A percentile compares a stretch with the other conserved stretches of the same genome.
phyloP scores from a whole-genome alignment of 768 basidiomycete genomes.

The Arthromyces matolae region DNA sequence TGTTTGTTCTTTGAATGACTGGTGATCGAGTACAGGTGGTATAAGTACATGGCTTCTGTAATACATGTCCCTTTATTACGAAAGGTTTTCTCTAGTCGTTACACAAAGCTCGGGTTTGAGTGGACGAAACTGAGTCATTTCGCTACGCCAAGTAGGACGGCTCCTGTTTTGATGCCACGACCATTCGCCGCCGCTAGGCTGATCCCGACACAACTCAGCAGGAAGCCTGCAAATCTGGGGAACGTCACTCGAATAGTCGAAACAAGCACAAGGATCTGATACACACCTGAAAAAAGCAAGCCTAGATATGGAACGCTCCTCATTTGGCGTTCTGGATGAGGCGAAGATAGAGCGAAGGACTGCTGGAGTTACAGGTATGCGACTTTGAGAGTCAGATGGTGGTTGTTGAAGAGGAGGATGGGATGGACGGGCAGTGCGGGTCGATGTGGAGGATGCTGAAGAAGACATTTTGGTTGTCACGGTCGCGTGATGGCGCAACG shows the following conservation, averaged over 20 bases:
- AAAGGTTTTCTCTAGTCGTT: conserved; percentile 26
- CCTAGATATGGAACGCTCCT: conserved; percentile 81
- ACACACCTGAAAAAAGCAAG: conserved; percentile 81
- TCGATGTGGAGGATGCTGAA: conserved; percentile 49
- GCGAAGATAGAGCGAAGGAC: conserved; percentile 82
- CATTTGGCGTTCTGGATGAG: conserved; percentile 75
- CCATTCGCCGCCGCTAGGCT: conserved; percentile 71
- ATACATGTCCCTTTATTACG: conserved; percentile 20
- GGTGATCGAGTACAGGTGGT: conserved; percentile 9
- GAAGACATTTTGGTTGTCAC: conserved; percentile 38
- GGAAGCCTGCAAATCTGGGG: conserved; percentile 72
- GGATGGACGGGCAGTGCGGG: conserved; percentile 37
- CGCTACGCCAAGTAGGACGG: conserved; percentile 66
- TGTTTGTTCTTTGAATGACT: conserved; percentile 37
- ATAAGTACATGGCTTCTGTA: neutral
- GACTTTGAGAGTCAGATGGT: conserved; percentile 45
- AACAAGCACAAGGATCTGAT: neutral
- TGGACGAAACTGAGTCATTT: conserved; percentile 10
- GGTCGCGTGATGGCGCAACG: conserved; percentile 17
- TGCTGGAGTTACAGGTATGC: conserved; percentile 81
- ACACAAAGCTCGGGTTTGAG: conserved; percentile 5
- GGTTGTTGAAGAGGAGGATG: conserved; percentile 33
- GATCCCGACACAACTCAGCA: conserved; percentile 79
- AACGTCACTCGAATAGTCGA: neutral
- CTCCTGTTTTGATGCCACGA: conserved; percentile 61